phyloP scores from a whole-genome alignment of 2,329 filamentous ascomycete genomes.

The Furcasterigmium furcatum region DNA sequence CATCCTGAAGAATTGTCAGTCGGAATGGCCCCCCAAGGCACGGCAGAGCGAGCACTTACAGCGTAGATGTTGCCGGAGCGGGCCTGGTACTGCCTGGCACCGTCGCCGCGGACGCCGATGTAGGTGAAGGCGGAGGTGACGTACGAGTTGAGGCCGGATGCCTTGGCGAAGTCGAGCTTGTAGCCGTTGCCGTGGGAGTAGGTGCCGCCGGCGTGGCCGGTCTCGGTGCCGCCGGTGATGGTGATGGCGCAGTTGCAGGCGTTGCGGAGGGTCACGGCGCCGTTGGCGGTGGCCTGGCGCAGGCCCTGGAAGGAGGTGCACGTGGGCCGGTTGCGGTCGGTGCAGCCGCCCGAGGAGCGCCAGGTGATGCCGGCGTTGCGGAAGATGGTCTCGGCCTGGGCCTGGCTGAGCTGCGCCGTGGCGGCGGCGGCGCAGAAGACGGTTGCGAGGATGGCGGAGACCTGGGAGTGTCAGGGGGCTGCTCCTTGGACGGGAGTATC shows the following conservation, averaged over 20 bases:
- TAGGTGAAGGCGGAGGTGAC: constrained; percentile 15
- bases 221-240: constrained; percentile 19
- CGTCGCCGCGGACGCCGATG: constrained; percentile 15
- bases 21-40: too few relatives aligned
- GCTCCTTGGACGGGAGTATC: too few relatives aligned
- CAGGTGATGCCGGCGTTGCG: constrained; percentile 16
- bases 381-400: constrained; percentile 12
- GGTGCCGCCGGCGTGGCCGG: constrained; percentile 15
- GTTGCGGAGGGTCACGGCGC: constrained; percentile 18
- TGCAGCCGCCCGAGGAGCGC: constrained; percentile 17
- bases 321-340: constrained; percentile 9
- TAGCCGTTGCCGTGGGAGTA: constrained; percentile 18
- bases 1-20: too few relatives aligned
- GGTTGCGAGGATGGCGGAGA: constrained; percentile 5
- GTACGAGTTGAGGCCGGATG: constrained; percentile 13
- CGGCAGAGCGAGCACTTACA: too few relatives aligned
- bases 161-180: constrained; percentile 19
- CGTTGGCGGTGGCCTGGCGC: constrained; percentile 16
- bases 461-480: too few relatives aligned
- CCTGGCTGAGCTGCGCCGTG: constrained; percentile 12
- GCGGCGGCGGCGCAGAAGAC: constrained; percentile 4
- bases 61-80: constrained; percentile 19
- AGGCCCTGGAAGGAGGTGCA: constrained; percentile 20
- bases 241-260: constrained; percentile 15
- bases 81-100: constrained; percentile 17